Conservation (phyloP, 345 rosid genomes). For the Eucalyptus pumila region DNA sequence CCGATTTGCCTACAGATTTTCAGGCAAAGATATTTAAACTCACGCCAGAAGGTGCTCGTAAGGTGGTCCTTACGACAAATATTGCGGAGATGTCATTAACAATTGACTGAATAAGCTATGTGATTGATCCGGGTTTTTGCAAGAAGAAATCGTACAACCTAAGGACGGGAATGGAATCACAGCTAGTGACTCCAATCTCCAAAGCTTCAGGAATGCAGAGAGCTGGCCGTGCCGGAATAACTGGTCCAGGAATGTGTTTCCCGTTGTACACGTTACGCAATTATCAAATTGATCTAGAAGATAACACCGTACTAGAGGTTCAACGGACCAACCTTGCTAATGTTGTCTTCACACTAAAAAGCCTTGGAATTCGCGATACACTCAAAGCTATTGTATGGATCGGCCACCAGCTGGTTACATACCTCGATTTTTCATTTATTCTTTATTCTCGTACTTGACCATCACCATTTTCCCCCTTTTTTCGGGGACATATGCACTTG, state of each 20-base stretch:
- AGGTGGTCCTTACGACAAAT: conserved; percentile 89
- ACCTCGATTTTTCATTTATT: too few relatives aligned
- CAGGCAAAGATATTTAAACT: too few relatives aligned
- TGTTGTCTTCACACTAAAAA: conserved; percentile 85
- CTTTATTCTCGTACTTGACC: too few relatives aligned
- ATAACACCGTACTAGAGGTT: conserved; percentile 84
- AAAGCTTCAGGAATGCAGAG: conserved; percentile 95
- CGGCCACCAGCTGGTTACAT: too few relatives aligned
- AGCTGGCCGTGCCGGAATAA: conserved; percentile 87
- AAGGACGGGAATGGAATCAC: conserved; percentile 94
- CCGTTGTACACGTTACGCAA: conserved; percentile 75
- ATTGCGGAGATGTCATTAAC: conserved; percentile 95
- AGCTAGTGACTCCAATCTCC: conserved; percentile 79
- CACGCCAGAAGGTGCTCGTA: conserved; percentile 84
- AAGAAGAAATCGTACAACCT: conserved; percentile 96
- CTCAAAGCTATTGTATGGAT: conserved; percentile 32
- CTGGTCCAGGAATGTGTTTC: conserved; percentile 85
- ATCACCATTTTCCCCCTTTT: too few relatives aligned
- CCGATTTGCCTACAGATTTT: too few relatives aligned
- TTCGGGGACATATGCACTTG: too few relatives aligned
- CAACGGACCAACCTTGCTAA: conserved; percentile 91
- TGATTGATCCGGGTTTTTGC: conserved; percentile 94
- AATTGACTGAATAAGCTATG: conserved; percentile 82
- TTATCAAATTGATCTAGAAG: conserved; percentile 77
- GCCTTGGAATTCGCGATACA: conserved; percentile 93